A percentile compares a stretch with the other conserved stretches of the same genome.
phyloP scores from a whole-genome alignment of 2,329 filamentous ascomycete species.

The Calonectria pseudoturangicola region DNA sequence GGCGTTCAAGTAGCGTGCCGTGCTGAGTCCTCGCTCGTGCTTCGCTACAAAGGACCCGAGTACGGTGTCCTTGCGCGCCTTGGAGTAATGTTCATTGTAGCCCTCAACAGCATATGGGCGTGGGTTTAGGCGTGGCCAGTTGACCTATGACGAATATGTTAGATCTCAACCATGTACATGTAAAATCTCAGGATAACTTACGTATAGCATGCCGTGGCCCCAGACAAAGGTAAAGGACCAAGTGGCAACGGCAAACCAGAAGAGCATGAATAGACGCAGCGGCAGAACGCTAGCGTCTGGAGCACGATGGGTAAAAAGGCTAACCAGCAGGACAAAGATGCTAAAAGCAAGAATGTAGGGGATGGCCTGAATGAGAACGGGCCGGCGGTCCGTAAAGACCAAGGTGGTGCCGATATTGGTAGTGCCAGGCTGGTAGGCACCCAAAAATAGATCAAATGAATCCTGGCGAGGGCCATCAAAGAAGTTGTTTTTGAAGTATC shows the following conservation, averaged over 20 bases:
- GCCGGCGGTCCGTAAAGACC: slow-evolving; percentile 89
- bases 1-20: slow-evolving; percentile 86
- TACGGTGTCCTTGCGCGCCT: slow-evolving; percentile 87
- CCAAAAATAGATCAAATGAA: slow-evolving; percentile 95
- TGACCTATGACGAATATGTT: slow-evolving; percentile 78
- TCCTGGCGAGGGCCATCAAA: slow-evolving; percentile 95
- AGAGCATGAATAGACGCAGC: slow-evolving; percentile 85
- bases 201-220: slow-evolving; percentile 92
- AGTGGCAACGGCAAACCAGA: slow-evolving; percentile 82
- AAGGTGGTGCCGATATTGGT: slow-evolving; percentile 82
- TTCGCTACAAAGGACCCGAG: slow-evolving; percentile 81
- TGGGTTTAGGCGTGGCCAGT: slow-evolving; percentile 98
- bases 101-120: slow-evolving; percentile 90
- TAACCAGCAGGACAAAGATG: slow-evolving; percentile 87
- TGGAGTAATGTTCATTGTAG: slow-evolving; percentile 89
- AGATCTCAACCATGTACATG: slow-evolving; percentile 28
- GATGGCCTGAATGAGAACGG: slow-evolving; percentile 92
- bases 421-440: slow-evolving; percentile 85
- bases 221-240: slow-evolving; percentile 88
- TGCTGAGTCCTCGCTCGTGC: slow-evolving; percentile 90
- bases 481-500: slow-evolving; percentile 97
- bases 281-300: slow-evolving; percentile 87
- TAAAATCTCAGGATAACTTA: slow-evolving; percentile 71
- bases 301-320: slow-evolving; percentile 81
- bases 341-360: slow-evolving; percentile 93